Evolutionary conservation across 2,329 filamentous ascomycete genomes (phyloP), one percentile per base, ranked within the genome.

Genomic region (Juglanconis juglandina): DNA sequence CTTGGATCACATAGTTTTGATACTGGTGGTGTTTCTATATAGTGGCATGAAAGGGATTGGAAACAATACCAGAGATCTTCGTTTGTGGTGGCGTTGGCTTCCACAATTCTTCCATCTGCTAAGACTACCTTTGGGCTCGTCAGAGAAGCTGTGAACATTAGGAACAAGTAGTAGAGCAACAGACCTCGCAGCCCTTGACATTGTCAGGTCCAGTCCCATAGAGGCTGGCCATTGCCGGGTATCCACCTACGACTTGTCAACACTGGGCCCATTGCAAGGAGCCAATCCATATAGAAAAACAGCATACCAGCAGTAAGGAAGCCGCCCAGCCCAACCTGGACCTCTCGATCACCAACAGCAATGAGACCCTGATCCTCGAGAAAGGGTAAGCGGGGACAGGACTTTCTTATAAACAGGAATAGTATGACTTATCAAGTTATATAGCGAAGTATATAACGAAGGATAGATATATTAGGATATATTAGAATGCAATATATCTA

Each of bases 121-220:
- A 68, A 58, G 33, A 68, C 65, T 41, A 62, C 63, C 56, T 53
- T 7, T 34, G 8, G 7, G 4, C 14, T 61, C 56, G 59, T 64
- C 24, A 35, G 24, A 50, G 17, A 14, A 5, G 5, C 0, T 24
- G 11, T 10, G 6, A 10, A 10, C 2, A 10, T n/a, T 32, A 13
- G 14, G 8, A 13, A 37, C 2, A 42, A 6, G n/a, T 10, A 6
- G 3, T 6, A 4, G 32, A 14, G 37, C 13, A 11, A 39, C 56
- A 8, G 42, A 68, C 64, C 57, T 67, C 62, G 30, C 59, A 67
- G 17, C 63, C 66, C 34, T 55, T 60, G 2, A 67, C 57, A 3
- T 50, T 55, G 33, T 69, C 66, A 14, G 50, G 65, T 3, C 50
- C 61, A 9, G 62, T 33, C 2, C 67, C 66, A 33, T 65, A 51